Conservation (phyloP, 257 asterid genomes). For the Petunia secreta region DNA sequence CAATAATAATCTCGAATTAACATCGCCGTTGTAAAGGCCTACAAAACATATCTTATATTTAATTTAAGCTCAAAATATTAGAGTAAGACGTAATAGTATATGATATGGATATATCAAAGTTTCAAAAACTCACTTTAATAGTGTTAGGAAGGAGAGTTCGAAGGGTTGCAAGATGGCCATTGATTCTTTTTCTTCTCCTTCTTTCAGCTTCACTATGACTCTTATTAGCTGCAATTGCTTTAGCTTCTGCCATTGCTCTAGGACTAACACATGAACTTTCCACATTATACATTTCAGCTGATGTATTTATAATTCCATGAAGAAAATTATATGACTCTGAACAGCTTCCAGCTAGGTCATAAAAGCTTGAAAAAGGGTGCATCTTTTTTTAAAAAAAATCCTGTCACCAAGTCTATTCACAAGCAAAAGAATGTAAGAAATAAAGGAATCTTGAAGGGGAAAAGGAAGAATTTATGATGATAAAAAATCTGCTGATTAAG, state of each 20-base stretch:
- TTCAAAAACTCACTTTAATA: slow-evolving; percentile 57
- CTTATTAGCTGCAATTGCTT: slow-evolving; percentile 71
- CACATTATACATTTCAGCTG: slow-evolving; percentile 24
- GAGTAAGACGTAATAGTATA: not conserved
- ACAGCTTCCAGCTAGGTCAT: slow-evolving; percentile 49
- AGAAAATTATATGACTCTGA: slow-evolving; percentile 52
- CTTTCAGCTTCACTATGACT: slow-evolving; percentile 95
- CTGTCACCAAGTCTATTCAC: not conserved
- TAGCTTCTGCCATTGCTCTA: slow-evolving; percentile 70
- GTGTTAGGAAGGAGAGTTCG: slow-evolving; percentile 78
- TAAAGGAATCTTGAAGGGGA: slow-evolving; percentile 5
- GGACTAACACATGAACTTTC: slow-evolving; percentile 50
- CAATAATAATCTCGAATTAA: too few species aligned
- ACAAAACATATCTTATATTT: not conserved
- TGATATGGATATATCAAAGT: not conserved
- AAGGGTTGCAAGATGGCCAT: slow-evolving; percentile 88
- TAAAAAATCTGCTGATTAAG: slow-evolving; percentile 10
- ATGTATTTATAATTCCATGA: slow-evolving; percentile 37
- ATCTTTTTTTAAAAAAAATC: slow-evolving; percentile 11
- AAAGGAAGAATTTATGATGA: slow-evolving; percentile 24
- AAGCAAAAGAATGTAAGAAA: not conserved
- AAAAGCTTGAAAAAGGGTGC: slow-evolving; percentile 56
- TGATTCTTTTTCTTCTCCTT: slow-evolving; percentile 80
- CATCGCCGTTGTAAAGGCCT: too few species aligned
- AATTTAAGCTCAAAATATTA: not conserved